phyloP scores from a whole-genome alignment of 176 grass and related monocot species.

The Rhynchospora breviuscula region DNA sequence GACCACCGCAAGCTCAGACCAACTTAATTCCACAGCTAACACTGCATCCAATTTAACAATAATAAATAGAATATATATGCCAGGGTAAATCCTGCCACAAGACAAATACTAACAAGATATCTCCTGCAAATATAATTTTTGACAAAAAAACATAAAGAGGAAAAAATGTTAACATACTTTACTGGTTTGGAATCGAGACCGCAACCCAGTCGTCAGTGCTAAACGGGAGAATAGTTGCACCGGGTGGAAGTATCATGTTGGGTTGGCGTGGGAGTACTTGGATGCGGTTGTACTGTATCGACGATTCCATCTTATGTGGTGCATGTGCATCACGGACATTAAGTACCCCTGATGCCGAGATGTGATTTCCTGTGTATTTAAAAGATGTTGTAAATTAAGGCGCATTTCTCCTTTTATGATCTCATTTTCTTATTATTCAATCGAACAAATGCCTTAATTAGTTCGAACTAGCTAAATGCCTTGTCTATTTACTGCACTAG shows the following conservation, averaged over 20 bases:
- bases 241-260: slow-evolving; percentile 38
- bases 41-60: background rate
- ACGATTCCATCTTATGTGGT: background rate
- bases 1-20: background rate
- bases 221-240: slow-evolving; percentile 39
- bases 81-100: background rate
- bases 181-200: slow-evolving; percentile 26
- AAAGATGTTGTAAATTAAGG: background rate
- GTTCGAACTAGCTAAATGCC: background rate
- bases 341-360: background rate
- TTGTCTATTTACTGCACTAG: background rate
- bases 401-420: background rate
- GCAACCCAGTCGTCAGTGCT: slow-evolving; percentile 50
- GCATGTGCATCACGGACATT: background rate
- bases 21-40: background rate
- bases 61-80: background rate
- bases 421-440: background rate
- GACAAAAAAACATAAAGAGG: background rate
- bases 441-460: background rate
- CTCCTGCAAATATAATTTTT: background rate
- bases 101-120: background rate
- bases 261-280: slow-evolving; percentile 29
- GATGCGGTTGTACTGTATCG: slow-evolving; percentile 34
- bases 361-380: slow-evolving; percentile 1
- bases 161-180: slow-evolving; percentile 26